Percentiles rank a stretch among this genome's conserved stretches.
phyloP scores from a whole-genome alignment of 164 flowering plant genomes.

The Warburgia ugandensis region DNA sequence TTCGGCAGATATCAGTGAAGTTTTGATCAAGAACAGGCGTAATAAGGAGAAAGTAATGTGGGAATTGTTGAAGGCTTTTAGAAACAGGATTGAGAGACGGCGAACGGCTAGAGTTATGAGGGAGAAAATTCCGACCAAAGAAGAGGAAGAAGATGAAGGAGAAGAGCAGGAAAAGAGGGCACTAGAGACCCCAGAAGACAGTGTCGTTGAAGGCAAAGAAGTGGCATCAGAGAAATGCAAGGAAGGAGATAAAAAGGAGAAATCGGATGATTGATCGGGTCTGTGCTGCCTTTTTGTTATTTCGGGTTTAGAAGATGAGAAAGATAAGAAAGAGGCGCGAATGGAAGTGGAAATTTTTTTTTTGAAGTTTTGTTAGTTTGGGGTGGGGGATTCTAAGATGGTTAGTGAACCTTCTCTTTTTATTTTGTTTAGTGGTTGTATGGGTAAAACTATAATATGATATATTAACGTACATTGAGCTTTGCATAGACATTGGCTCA shows the following conservation, averaged over 20 bases:
- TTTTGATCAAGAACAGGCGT: conserved; percentile 64
- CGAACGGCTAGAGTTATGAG: conserved; percentile 1
- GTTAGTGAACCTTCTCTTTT: too few species aligned
- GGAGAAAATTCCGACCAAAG: conserved; percentile 16
- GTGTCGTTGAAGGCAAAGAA: conserved; percentile 16
- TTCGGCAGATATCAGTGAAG: conserved; percentile 84
- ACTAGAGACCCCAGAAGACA: conserved; percentile 44
- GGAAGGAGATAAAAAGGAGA: background rate
- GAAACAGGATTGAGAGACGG: conserved; percentile 28
- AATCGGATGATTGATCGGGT: too few species aligned
- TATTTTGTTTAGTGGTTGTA: too few species aligned
- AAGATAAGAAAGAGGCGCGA: too few species aligned
- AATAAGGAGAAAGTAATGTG: conserved; percentile 38
- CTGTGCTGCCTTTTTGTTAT: too few species aligned
- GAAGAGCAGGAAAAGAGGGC: conserved; percentile 82
- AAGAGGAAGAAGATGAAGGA: conserved; percentile 44
- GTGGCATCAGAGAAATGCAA: background rate
- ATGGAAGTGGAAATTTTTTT: too few species aligned
- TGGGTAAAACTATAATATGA: too few species aligned
- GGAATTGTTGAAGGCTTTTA: conserved; percentile 47
- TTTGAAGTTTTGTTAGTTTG: too few species aligned
- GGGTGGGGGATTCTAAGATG: too few species aligned
- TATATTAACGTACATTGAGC: too few species aligned
- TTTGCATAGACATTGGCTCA: too few species aligned
- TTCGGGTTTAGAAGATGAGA: too few species aligned